Conservation (phyloP, 805 yeast genomes). For the Kluyveromyces nonfermentans region DNA sequence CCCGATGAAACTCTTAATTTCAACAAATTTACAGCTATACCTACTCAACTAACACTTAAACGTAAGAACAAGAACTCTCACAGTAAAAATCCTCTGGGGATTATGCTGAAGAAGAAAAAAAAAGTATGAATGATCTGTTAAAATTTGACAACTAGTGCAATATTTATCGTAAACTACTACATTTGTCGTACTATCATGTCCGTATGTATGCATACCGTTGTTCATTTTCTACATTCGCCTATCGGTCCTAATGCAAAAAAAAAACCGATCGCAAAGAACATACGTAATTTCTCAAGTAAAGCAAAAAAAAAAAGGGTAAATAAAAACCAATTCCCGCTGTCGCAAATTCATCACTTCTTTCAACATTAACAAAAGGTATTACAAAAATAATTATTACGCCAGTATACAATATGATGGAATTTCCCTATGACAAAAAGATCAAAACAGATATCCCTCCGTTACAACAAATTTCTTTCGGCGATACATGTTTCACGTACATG, state of each 20-base stretch:
- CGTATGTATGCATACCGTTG: too few species aligned
- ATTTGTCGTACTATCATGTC: too few species aligned
- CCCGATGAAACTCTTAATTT: too few species aligned
- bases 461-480: constrained; percentile 19
- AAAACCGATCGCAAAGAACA: too few species aligned
- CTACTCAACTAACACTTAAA: constrained; percentile 7
- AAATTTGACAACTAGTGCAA: too few species aligned
- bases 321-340: neutral
- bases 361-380: too few species aligned
- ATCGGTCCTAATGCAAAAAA: too few species aligned
- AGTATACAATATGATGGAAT: neutral
- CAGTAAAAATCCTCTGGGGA: constrained; percentile 18
- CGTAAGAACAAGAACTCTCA: constrained; percentile 10
- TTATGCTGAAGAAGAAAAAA: constrained; percentile 12
- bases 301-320: too few species aligned
- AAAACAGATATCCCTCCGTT: constrained; percentile 15
- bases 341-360: neutral
- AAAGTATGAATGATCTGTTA: constrained; percentile 1
- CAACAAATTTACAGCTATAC: constrained; percentile 1
- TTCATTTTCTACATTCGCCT: too few species aligned
- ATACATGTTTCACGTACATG: constrained; percentile 24
- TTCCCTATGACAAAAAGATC: constrained; percentile 19
- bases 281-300: too few species aligned
- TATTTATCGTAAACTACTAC: too few species aligned
- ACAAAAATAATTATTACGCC: neutral